phyloP scores from a whole-genome alignment of 345 rosid genomes.

The Populus tremula region DNA sequence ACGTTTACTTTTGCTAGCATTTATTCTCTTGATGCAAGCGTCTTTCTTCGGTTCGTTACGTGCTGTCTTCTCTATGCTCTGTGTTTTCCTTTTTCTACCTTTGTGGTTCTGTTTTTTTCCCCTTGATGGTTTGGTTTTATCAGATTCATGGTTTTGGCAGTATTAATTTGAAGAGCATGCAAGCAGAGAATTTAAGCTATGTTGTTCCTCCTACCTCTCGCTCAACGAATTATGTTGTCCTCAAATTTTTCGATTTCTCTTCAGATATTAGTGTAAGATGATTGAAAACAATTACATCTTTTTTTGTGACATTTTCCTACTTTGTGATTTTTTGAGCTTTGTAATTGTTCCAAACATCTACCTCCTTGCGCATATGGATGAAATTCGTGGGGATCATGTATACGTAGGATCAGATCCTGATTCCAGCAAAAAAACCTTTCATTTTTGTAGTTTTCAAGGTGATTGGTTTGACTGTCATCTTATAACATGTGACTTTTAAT shows the following conservation, averaged over 20 bases:
- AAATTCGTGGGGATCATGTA: not conserved
- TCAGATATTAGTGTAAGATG: constrained; percentile 67
- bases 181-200: constrained; percentile 77
- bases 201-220: constrained; percentile 87
- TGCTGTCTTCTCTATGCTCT: not conserved
- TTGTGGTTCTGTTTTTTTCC: constrained; percentile 15
- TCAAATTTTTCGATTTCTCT: constrained; percentile 60
- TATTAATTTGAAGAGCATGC: constrained; percentile 91
- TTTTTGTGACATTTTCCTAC: constrained; percentile 4
- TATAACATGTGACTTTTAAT: not conserved
- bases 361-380: not conserved
- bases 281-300: constrained; percentile 4
- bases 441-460: not conserved
- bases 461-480: constrained; percentile 2
- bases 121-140: constrained; percentile 48
- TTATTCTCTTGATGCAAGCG: not conserved
- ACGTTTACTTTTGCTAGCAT: not conserved
- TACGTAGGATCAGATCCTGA: not conserved
- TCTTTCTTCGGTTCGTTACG: not conserved
- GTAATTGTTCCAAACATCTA: not conserved
- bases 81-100: constrained; percentile 11
- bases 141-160: constrained; percentile 90
- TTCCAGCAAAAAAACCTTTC: not conserved
- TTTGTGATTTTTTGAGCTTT: not conserved
- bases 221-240: constrained; percentile 80